A percentile compares a stretch with the other conserved stretches of the same genome.
Evolutionary conservation across 805 yeast genomes (phyloP).

Genomic region (Debaryomyces hansenii): DNA sequence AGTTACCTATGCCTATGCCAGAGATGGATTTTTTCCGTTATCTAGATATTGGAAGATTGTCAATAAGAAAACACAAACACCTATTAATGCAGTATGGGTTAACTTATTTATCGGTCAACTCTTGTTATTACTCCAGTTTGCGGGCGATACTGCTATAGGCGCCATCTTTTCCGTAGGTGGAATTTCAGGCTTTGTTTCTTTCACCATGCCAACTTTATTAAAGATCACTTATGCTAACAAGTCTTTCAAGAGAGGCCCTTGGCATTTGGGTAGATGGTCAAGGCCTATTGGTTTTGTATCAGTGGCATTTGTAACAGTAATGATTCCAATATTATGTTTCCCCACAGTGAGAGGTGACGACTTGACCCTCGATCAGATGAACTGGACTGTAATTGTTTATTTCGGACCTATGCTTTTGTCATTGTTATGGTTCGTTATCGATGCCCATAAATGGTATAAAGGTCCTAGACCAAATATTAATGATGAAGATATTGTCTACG

Average conservation of each 20-base stretch:
- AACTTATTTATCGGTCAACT: conserved; percentile 57
- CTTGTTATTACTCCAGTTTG: conserved; percentile 56
- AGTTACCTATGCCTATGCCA: conserved; percentile 64
- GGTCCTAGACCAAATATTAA: conserved; percentile 61
- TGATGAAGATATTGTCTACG: conserved; percentile 27
- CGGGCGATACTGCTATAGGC: conserved; percentile 64
- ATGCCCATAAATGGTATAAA: conserved; percentile 58
- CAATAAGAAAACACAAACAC: conserved; percentile 54
- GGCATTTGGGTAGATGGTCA: conserved; percentile 58
- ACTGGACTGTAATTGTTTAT: conserved; percentile 64
- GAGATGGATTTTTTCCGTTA: conserved; percentile 67
- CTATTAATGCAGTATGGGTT: conserved; percentile 64
- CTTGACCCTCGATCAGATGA: conserved; percentile 47
- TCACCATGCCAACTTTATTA: conserved; percentile 61
- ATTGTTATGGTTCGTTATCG: conserved; percentile 48
- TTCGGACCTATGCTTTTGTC: conserved; percentile 58
- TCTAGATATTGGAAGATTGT: conserved; percentile 52
- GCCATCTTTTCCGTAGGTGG: conserved; percentile 77
- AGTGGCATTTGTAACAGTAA: conserved; percentile 48
- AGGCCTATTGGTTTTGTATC: conserved; percentile 50
- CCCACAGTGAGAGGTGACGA: conserved; percentile 41
- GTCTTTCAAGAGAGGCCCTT: conserved; percentile 62
- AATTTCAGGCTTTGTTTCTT: conserved; percentile 65
- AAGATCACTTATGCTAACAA: conserved; percentile 55
- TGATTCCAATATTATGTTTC: conserved; percentile 63